Base-by-base conservation (phyloP, 345 rosid species). In the Eucalyptus regnans region DNA sequence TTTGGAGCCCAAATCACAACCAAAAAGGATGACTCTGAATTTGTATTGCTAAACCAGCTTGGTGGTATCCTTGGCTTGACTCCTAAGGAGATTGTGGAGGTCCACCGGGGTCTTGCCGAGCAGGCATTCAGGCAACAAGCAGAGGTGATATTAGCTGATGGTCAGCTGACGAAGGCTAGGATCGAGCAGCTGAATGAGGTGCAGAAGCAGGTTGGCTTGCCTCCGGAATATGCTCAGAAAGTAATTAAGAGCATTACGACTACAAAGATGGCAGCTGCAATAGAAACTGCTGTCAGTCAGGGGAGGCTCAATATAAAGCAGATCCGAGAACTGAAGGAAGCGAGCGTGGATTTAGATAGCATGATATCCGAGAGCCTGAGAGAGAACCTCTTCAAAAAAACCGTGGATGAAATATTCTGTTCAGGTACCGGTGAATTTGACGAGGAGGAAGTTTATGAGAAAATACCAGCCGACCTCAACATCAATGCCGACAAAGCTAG, bases 351-450 rank as follows among this genome's bases (percentile, higher is more conserved):
- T 80, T 92, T 98, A 84, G 97, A 98, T 90, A 95, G 91, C 93
- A 94, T 97, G 97, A 94, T 98, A 84, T 93, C 98, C 20, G 92
- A 92, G 93, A 95, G 93, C 81, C 90, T 96, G 90, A 92, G 99
- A 60, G 96, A 94, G 91, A 97, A 92, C 89, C 95, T 98, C 88
- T 96, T 96, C 91, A 97, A 94, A 92, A 98, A 97, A 93, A 97
- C 98, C 1, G 95, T 96, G 86, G 94, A 93, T 91, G 99, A 97
- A 44, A 96, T 98, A 71, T 98, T 98, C 94, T 98, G 99, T 8
- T 95, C 99, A 9, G 99, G 99, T 87, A 96, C 98, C 15, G 99
- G 99, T 86, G 99, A 96, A 86, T 96, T 98, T 86, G 98, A 97
- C 52, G 99, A 93, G 90, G 97, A 90, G 60, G 99, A 97, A 89